Percentiles rank a stretch among this genome's conserved stretches.
Evolutionary conservation across 768 basidiomycete genomes (phyloP).

Genomic region (Agaricus blazei): DNA sequence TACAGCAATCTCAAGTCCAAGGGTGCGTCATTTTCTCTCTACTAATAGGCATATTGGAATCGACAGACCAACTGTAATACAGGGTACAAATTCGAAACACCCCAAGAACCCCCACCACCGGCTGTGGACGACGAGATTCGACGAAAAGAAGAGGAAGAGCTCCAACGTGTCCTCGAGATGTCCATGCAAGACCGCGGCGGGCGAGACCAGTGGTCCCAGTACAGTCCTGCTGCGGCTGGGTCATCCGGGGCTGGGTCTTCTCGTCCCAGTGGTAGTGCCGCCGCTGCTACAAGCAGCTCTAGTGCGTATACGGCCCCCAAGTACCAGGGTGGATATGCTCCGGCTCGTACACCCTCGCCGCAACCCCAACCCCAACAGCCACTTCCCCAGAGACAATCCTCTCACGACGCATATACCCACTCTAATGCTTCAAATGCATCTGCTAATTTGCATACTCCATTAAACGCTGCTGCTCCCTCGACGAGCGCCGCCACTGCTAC

Average conservation of each 20-base stretch:
- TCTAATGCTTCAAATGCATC: conserved; percentile 4
- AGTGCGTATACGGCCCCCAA: conserved; percentile 26
- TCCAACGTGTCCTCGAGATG: conserved; percentile 88
- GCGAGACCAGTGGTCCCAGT: conserved; percentile 47
- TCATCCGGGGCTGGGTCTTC: conserved; percentile 15
- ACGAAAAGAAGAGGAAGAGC: conserved; percentile 88
- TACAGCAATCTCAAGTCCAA: conserved; percentile 78
- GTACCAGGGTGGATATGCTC: conserved; percentile 51
- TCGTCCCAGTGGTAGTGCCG: not conserved
- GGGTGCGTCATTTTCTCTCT: conserved; percentile 38
- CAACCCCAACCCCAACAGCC: conserved; percentile 13
- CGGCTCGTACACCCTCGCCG: conserved; percentile 45
- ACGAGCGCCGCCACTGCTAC: conserved; percentile 13
- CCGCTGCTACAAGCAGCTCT: not conserved
- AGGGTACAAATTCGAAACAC: conserved; percentile 72
- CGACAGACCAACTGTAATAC: not conserved
- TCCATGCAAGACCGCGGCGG: conserved; percentile 92
- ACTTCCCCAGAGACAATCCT: not conserved
- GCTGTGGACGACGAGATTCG: conserved; percentile 74
- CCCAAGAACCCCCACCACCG: conserved; percentile 60
- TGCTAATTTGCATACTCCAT: conserved; percentile 7
- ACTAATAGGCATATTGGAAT: not conserved
- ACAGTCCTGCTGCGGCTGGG: conserved; percentile 29
- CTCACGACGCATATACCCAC: conserved; percentile 6
- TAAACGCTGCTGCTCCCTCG: conserved; percentile 11